These are phyloP conservation scores for Globisporangium canariense DNA, from an alignment of 352 stramenopile species.

Conservation along the genomic window DNA sequence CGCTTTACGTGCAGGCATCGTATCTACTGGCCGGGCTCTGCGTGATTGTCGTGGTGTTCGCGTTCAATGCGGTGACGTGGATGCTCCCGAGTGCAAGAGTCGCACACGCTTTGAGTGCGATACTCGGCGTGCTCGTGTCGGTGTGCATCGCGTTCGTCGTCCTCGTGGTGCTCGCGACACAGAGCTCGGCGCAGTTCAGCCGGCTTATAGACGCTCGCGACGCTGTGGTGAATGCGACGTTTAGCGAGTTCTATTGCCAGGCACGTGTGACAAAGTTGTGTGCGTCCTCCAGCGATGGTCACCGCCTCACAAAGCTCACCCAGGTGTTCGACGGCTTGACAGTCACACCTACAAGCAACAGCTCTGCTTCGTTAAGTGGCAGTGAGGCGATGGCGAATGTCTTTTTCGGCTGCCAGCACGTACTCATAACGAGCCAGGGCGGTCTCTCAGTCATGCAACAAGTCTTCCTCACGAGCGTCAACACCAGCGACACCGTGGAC, in stretches of 20 bases:
- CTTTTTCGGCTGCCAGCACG: slow-evolving; percentile 10
- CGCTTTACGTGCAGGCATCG: neutral
- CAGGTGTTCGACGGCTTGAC: neutral
- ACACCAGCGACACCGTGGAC: slow-evolving; percentile 12
- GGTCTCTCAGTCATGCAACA: neutral
- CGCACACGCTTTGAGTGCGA: neutral
- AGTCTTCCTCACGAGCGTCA: slow-evolving; percentile 2
- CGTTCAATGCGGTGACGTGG: neutral
- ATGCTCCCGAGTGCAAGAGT: neutral
- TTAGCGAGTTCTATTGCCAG: slow-evolving; percentile 2
- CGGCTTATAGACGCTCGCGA: neutral
- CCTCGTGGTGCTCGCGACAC: neutral
- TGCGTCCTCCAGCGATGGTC: neutral
- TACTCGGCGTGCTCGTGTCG: neutral
- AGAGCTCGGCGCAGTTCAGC: neutral
- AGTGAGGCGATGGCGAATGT: neutral
- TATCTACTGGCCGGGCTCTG: neutral
- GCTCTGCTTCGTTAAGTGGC: neutral
- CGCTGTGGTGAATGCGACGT: neutral
- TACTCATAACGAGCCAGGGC: slow-evolving; percentile 5
- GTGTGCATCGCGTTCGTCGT: neutral
- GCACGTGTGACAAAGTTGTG: neutral
- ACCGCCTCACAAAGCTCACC: neutral
- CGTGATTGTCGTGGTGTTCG: neutral
- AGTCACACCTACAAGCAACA: neutral